Percentiles rank a stretch among this genome's conserved stretches.
These are phyloP conservation scores for Penicillium brasilianum DNA, from an alignment of 2,329 filamentous ascomycete species.

Conservation along the genomic window DNA sequence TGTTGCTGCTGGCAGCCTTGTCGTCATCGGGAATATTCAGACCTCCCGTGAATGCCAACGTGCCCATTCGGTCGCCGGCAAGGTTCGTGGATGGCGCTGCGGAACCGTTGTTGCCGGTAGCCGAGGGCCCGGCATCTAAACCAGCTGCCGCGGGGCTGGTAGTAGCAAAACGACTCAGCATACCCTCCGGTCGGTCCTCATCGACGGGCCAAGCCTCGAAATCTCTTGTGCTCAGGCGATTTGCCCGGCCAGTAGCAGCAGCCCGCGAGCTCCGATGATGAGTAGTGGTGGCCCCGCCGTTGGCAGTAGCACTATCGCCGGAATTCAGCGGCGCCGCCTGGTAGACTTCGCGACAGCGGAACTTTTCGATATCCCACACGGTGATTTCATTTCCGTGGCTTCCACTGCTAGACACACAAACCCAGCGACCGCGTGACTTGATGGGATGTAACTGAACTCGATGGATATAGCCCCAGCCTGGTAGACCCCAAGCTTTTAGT, in stretches of 20 bases:
- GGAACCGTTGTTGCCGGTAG: conserved; percentile 23
- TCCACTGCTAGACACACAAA: conserved; percentile 87
- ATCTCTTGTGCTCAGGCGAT: conserved; percentile 52
- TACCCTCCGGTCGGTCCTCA: conserved; percentile 82
- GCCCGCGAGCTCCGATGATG: conserved; percentile 55
- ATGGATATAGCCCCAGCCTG: conserved; percentile 79
- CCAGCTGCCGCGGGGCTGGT: conserved; percentile 50
- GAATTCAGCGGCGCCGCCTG: conserved; percentile 56
- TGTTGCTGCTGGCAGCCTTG: conserved; percentile 44
- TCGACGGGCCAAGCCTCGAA: conserved; percentile 90
- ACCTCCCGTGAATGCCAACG: conserved; percentile 75
- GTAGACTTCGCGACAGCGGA: conserved; percentile 86
- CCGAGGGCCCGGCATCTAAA: conserved; percentile 60
- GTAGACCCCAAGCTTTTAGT: conserved; percentile 85
- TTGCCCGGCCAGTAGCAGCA: conserved; percentile 21
- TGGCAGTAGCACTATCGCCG: conserved; percentile 23
- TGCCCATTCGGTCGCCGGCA: conserved; percentile 54
- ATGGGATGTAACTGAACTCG: conserved; percentile 78
- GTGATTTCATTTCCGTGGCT: conserved; percentile 82
- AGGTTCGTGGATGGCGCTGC: conserved; percentile 21
- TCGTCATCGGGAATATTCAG: conserved; percentile 72
- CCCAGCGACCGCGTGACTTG: conserved; percentile 78
- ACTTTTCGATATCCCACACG: conserved; percentile 93
- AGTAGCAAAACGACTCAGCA: conserved; percentile 81
- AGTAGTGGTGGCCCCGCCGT: conserved; percentile 45